Conservation (phyloP, 805 yeast species). For the Peterozyma xylosa region DNA sequence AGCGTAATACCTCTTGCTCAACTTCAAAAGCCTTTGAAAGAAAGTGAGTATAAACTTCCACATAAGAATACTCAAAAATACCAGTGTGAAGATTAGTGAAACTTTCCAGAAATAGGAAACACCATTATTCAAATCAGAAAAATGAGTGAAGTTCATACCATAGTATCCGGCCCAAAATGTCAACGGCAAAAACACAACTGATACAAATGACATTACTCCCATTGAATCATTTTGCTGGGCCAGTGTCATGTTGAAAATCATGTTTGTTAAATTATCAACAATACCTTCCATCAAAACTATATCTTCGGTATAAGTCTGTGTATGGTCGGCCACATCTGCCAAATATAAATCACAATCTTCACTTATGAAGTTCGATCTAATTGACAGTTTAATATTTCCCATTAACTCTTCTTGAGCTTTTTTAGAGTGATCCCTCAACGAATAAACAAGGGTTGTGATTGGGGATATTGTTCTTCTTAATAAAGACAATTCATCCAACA, state of each 20-base stretch:
- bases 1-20: too few species aligned
- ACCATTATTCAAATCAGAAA: conserved; percentile 28
- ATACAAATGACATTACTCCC: conserved; percentile 44
- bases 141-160: conserved; percentile 44
- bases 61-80: conserved; percentile 26
- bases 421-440: conserved; percentile 32
- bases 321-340: conserved; percentile 51
- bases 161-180: conserved; percentile 57
- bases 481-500: conserved; percentile 44
- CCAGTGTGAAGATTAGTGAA: conserved; percentile 32
- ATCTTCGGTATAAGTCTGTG: conserved; percentile 42
- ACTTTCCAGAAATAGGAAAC: conserved; percentile 41
- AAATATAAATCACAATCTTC: conserved; percentile 39
- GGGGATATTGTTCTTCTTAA: conserved; percentile 41
- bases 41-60: conserved; percentile 13
- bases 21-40: too few species aligned
- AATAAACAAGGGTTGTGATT: conserved; percentile 35
- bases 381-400: not conserved
- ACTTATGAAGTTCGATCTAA: conserved; percentile 22
- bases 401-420: not conserved
- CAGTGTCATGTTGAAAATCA: conserved; percentile 51
- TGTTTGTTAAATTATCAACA: conserved; percentile 40
- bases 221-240: conserved; percentile 49
- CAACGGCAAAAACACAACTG: conserved; percentile 52
- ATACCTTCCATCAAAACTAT: conserved; percentile 46